These are phyloP conservation scores for Durusdinium trenchii DNA, from an alignment of 73 alveolate genomes.

Conservation along the genomic window DNA sequence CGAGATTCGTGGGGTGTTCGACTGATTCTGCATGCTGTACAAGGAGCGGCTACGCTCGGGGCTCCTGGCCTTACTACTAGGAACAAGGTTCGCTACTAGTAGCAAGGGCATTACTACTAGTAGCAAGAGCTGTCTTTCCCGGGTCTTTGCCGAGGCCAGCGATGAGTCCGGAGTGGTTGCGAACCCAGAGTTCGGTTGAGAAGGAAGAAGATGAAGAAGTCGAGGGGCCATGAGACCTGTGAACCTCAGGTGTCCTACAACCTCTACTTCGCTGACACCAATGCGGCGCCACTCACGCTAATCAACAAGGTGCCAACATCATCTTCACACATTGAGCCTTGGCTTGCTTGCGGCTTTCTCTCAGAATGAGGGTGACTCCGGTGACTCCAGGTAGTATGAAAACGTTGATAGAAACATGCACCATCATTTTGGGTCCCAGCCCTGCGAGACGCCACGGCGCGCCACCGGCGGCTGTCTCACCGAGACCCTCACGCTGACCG, in stretches of 20 bases:
- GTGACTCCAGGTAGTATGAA: neutral
- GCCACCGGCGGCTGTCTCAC: neutral
- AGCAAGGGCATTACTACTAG: too few relatives aligned
- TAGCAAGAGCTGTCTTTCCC: too few relatives aligned
- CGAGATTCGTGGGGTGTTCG: too few relatives aligned
- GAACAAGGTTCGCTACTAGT: too few relatives aligned
- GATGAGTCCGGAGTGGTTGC: conserved; percentile 55
- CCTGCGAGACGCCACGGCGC: neutral
- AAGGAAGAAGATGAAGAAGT: neutral
- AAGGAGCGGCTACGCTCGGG: too few relatives aligned
- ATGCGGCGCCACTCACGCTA: neutral
- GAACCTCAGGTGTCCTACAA: conserved; percentile 33
- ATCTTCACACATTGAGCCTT: neutral
- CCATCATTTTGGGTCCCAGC: neutral
- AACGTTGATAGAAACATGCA: neutral
- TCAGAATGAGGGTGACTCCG: neutral
- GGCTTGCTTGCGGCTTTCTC: neutral
- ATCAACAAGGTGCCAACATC: conserved; percentile 25
- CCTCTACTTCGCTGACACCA: conserved; percentile 52
- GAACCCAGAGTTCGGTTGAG: neutral
- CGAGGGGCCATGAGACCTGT: neutral
- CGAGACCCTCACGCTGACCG: conserved; percentile 47
- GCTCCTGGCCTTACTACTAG: neutral
- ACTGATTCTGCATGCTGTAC: too few relatives aligned
- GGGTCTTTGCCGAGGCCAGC: conserved; percentile 78